Evolutionary conservation across 306 rosid genomes (phyloP), one percentile per base, ranked within the genome.

Genomic region (Trifolium pratense): DNA sequence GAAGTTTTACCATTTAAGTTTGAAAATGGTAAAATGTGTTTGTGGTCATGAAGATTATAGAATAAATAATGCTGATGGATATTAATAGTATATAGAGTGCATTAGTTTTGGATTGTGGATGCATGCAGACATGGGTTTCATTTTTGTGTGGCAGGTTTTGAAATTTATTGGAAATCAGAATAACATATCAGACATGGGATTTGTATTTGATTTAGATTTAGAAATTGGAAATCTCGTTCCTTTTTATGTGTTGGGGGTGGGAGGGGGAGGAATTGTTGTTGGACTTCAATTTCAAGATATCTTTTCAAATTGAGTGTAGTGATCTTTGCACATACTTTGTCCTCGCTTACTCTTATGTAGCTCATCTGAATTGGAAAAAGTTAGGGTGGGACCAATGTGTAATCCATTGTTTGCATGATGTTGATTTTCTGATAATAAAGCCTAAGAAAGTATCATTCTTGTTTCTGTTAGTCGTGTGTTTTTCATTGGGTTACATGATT

Each of bases 271-370:
- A 46, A 34, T 36, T 36, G 9, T 6, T 14, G n/a, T 4, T 57
- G 14, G 39, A 20, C 10, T 68, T 67, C 16, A 21, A 7, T 68
- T 73, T 51, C 25, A 16, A 49, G 20, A 46, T 46, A 13, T 13
- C 18, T 68, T 49, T 45, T 61, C 45, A 9, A 29, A 39, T 70
- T 12, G 31, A 18, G 37, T 29, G 37, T 29, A 2, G 40, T 29
- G 31, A 70, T 68, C 40, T 32, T 76, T 77, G 69, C 55, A 37
- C 29, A n/a, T 42, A 70, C 82, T 40, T 40, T 42, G 23, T 78
- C 13, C 15, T 61, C 21, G 9, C 15, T 3, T 9, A 39, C 49
- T 61, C 43, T 21, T 20, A 60, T 21, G 15, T 42, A 16, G 46
- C 49, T 66, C 31, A 14, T 18, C 6, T 63, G 37, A 40, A 31